Conservation (phyloP, 2,329 filamentous ascomycete genomes). For the Xylariales sp. region DNA sequence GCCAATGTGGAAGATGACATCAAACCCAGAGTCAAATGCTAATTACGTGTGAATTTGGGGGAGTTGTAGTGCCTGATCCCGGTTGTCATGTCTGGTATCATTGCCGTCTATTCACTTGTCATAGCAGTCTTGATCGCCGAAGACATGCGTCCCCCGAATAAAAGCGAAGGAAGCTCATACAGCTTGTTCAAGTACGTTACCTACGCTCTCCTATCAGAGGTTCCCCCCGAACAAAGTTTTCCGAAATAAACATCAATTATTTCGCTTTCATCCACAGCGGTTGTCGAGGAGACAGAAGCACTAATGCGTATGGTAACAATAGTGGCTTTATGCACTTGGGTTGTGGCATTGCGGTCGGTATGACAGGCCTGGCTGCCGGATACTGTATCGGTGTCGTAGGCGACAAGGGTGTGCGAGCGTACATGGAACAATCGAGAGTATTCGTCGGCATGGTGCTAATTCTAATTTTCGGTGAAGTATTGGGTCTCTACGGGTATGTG, state of each 20-base stretch:
- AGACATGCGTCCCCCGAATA: slow-evolving; percentile 78
- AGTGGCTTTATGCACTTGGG: slow-evolving; percentile 94
- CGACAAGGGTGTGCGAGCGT: slow-evolving; percentile 91
- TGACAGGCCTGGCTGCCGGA: slow-evolving; percentile 92
- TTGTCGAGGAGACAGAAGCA: slow-evolving; percentile 30
- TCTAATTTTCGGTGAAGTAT: slow-evolving; percentile 96
- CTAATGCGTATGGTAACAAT: slow-evolving; percentile 25
- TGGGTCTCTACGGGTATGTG: slow-evolving; percentile 93
- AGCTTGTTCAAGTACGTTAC: slow-evolving; percentile 81
- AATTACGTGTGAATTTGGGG: background rate
- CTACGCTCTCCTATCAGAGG: too few species aligned
- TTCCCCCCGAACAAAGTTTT: background rate
- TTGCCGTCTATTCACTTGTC: slow-evolving; percentile 97
- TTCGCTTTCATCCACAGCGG: background rate
- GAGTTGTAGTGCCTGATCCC: slow-evolving; percentile 77
- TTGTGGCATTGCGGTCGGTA: slow-evolving; percentile 88
- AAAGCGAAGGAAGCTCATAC: slow-evolving; percentile 68
- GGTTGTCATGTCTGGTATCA: slow-evolving; percentile 98
- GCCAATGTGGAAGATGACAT: background rate
- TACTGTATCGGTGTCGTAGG: slow-evolving; percentile 97
- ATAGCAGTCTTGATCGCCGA: slow-evolving; percentile 95
- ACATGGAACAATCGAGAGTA: slow-evolving; percentile 95
- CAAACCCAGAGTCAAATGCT: background rate
- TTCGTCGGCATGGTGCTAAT: slow-evolving; percentile 99
- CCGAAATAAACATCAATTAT: background rate